Evolutionary conservation across 441 rosid species (phyloP).

Genomic region (Syzygium malaccense): DNA sequence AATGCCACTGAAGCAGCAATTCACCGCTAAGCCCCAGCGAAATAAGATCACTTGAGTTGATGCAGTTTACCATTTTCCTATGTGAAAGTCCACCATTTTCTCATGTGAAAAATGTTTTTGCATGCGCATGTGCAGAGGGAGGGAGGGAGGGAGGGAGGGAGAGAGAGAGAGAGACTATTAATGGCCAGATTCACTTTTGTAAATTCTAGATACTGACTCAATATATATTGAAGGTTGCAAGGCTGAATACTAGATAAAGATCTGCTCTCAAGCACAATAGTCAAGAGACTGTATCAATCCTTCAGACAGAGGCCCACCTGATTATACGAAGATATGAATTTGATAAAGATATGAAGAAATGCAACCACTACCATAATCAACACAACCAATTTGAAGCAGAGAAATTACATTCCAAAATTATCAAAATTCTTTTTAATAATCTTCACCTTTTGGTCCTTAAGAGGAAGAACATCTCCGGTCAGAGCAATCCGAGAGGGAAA

Average conservation of each 20-base stretch:
- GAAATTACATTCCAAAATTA: not conserved
- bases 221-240: not conserved
- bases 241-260: not conserved
- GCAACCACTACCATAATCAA: not conserved
- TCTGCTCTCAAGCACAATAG: not conserved
- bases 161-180: not conserved
- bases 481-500: constrained; percentile 71
- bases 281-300: not conserved
- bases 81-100: not conserved
- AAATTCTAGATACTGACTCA: not conserved
- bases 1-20: not conserved
- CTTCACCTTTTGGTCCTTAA: constrained; percentile 58
- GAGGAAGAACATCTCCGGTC: constrained; percentile 65
- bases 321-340: not conserved
- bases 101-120: not conserved
- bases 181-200: not conserved
- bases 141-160: not conserved
- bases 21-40: not conserved
- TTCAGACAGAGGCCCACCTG: not conserved
- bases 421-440: not conserved
- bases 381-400: not conserved
- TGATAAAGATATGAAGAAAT: not conserved
- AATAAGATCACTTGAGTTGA: not conserved
- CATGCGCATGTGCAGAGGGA: not conserved
- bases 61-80: not conserved